A percentile compares a stretch with the other conserved stretches of the same genome.
These are phyloP conservation scores for Rhodotorula diobovata DNA, from an alignment of 768 basidiomycete genomes.

Conservation along the genomic window DNA sequence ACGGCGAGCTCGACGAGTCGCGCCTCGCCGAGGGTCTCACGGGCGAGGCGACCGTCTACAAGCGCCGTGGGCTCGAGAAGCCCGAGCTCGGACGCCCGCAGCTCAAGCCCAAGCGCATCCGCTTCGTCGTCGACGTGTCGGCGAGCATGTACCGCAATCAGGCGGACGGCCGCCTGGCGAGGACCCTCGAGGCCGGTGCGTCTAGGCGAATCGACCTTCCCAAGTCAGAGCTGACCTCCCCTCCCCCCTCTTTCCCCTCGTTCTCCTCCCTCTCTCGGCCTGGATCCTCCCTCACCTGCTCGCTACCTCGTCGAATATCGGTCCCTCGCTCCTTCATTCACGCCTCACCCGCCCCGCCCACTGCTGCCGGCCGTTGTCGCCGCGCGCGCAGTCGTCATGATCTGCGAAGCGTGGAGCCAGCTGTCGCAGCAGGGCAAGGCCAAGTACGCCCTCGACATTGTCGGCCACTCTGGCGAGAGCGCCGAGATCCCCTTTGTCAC, in stretches of 20 bases:
- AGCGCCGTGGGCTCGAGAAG: slow-evolving; percentile 26
- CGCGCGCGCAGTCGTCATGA: slow-evolving; percentile 20
- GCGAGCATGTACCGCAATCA: slow-evolving; percentile 34
- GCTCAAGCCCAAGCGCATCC: slow-evolving; percentile 35
- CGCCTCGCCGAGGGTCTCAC: slow-evolving; percentile 28
- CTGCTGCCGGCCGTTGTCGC: too few species aligned
- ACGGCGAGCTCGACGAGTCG: slow-evolving; percentile 33
- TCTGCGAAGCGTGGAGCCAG: slow-evolving; percentile 25
- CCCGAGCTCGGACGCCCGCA: slow-evolving; percentile 33
- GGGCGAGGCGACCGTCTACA: slow-evolving; percentile 32
- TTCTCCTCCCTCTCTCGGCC: background rate
- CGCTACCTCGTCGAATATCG: too few species aligned
- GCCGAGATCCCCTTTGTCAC: slow-evolving; percentile 21
- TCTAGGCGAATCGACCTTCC: background rate
- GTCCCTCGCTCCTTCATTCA: background rate
- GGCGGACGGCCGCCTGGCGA: slow-evolving; percentile 18
- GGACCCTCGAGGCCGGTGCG: slow-evolving; percentile 27
- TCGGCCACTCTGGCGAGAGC: slow-evolving; percentile 27
- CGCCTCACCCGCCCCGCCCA: too few species aligned
- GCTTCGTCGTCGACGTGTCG: slow-evolving; percentile 31
- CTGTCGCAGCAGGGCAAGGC: slow-evolving; percentile 8
- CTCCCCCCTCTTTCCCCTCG: too few species aligned
- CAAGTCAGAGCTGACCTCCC: too few species aligned
- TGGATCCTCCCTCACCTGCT: too few species aligned
- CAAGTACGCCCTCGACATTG: slow-evolving; percentile 27